A percentile compares a stretch with the other conserved stretches of the same genome.
phyloP scores from a whole-genome alignment of 2,329 filamentous ascomycete species.

The Microdochium trichocladiopsis region DNA sequence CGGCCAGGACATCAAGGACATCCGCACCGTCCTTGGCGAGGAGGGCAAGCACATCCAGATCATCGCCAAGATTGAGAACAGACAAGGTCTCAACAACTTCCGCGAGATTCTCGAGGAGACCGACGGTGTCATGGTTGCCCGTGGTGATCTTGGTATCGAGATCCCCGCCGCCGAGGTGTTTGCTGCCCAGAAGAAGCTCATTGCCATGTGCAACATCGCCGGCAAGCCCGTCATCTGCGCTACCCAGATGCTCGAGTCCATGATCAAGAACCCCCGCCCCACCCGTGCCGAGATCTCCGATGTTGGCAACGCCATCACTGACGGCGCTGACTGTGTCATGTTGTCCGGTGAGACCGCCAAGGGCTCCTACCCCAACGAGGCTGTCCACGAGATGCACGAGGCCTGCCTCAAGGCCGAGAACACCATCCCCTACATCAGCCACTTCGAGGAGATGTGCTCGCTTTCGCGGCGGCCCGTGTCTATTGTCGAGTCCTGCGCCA shows the following conservation, averaged over 20 bases:
- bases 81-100: constrained; percentile 99
- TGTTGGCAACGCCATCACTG: constrained; percentile 94
- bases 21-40: constrained; percentile 83
- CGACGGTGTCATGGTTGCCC: constrained; percentile 99
- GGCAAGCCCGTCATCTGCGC: constrained; percentile 99
- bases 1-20: constrained; percentile 83
- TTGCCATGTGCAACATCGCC: constrained; percentile 99
- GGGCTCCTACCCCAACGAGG: constrained; percentile 87
- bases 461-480: constrained; percentile 76
- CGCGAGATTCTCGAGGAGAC: constrained; percentile 92
- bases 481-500: constrained; percentile 89
- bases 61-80: constrained; percentile 99
- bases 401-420: constrained; percentile 95
- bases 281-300: constrained; percentile 98
- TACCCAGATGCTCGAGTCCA: constrained; percentile 99
- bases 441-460: constrained; percentile 91
- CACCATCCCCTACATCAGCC: constrained; percentile 91
- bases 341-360: constrained; percentile 98
- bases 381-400: constrained; percentile 97
- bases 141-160: constrained; percentile 97
- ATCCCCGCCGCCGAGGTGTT: constrained; percentile 98
- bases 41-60: constrained; percentile 97
- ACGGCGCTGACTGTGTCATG: constrained; percentile 99
- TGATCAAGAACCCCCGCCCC: constrained; percentile 99
- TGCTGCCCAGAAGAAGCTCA: constrained; percentile 99